Evolutionary conservation across 2,329 filamentous ascomycete genomes (phyloP).

Genomic region (Torrubiellomyces zombiae): DNA sequence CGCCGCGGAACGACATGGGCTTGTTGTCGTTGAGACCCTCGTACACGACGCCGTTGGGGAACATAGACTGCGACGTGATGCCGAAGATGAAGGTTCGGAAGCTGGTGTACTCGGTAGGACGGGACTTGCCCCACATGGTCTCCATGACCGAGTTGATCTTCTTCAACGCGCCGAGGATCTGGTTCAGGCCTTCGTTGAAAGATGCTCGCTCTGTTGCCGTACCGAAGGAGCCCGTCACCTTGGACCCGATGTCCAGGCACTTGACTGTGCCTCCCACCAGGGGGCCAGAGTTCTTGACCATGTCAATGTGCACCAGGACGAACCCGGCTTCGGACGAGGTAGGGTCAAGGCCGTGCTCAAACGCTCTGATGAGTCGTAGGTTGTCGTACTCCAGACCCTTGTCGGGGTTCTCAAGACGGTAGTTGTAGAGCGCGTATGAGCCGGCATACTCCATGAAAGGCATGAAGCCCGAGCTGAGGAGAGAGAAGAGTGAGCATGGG

Average conservation of each 20-base stretch:
- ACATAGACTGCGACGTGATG: slow-evolving; percentile 87
- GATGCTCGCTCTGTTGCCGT: slow-evolving; percentile 24
- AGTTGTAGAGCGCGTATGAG: slow-evolving; percentile 54
- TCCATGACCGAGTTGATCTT: slow-evolving; percentile 72
- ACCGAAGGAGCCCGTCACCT: slow-evolving; percentile 11
- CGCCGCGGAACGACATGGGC: slow-evolving; percentile 71
- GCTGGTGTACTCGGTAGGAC: slow-evolving; percentile 66
- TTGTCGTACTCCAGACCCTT: slow-evolving; percentile 44
- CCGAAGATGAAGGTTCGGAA: slow-evolving; percentile 97
- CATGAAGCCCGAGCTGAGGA: slow-evolving; percentile 50
- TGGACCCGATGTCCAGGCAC: slow-evolving; percentile 38
- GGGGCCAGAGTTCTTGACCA: slow-evolving; percentile 73
- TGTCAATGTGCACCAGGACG: slow-evolving; percentile 88
- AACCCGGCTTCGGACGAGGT: slow-evolving; percentile 85
- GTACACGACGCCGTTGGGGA: slow-evolving; percentile 80
- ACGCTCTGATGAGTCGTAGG: slow-evolving; percentile 75
- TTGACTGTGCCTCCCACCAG: slow-evolving; percentile 58
- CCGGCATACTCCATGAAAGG: slow-evolving; percentile 81
- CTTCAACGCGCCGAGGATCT: slow-evolving; percentile 40
- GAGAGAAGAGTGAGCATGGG: slow-evolving; percentile 1
- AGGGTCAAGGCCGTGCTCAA: slow-evolving; percentile 77
- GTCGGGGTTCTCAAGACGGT: slow-evolving; percentile 39
- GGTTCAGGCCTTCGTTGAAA: slow-evolving; percentile 48
- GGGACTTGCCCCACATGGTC: slow-evolving; percentile 80
- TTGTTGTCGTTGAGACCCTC: slow-evolving; percentile 58